Conservation (phyloP, 495 filamentous ascomycete species). For the Oleoguttula mirabilis region DNA sequence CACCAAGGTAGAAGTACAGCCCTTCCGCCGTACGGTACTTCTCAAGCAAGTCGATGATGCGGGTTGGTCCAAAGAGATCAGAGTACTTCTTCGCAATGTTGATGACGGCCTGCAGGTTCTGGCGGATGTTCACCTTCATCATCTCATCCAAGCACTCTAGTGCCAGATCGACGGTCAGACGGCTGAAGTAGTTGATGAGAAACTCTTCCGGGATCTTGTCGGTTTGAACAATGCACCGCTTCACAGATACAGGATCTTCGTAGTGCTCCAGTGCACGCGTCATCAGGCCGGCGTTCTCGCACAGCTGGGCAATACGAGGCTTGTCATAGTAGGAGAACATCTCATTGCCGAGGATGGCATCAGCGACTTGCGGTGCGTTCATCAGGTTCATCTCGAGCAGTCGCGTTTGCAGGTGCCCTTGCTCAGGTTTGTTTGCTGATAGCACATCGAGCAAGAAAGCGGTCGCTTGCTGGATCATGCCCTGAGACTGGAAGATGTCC, state of each 20-base stretch:
- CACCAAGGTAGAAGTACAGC: conserved; percentile 94
- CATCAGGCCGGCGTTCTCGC: conserved; percentile 58
- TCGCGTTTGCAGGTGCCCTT: conserved; percentile 83
- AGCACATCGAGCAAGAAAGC: conserved; percentile 92
- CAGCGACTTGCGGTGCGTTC: conserved; percentile 92
- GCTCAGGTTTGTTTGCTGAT: conserved; percentile 86
- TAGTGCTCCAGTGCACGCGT: conserved; percentile 73
- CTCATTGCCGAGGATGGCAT: conserved; percentile 92
- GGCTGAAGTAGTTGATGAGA: conserved; percentile 83
- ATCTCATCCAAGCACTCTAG: conserved; percentile 91
- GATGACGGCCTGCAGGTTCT: conserved; percentile 87
- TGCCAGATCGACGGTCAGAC: conserved; percentile 86
- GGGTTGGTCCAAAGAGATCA: conserved; percentile 80
- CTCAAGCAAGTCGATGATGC: conserved; percentile 87
- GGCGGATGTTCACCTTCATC: conserved; percentile 89
- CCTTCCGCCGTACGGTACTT: conserved; percentile 94
- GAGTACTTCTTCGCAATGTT: conserved; percentile 96
- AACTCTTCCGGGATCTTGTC: conserved; percentile 81
- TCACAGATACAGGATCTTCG: conserved; percentile 78
- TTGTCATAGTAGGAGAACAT: conserved; percentile 97
- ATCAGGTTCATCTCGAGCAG: conserved; percentile 96
- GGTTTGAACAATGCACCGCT: conserved; percentile 69
- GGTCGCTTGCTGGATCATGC: conserved; percentile 94
- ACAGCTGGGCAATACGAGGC: conserved; percentile 71
- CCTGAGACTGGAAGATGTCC: conserved; percentile 93